Base-by-base conservation (phyloP, 345 rosid genomes). In the Turnera subulata region DNA sequence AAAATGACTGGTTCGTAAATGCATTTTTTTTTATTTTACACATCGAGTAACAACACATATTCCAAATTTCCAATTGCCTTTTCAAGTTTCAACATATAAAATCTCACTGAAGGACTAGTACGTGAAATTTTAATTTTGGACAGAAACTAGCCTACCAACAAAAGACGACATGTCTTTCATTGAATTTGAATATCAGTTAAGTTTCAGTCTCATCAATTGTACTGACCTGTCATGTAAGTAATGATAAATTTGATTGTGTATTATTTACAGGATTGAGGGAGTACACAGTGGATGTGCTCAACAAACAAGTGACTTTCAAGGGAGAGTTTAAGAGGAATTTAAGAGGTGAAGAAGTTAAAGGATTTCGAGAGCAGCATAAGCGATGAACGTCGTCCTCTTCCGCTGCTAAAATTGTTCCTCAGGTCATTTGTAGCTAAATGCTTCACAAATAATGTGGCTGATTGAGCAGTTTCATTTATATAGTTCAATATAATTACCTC, bases 201-300 rank as follows among this genome's bases (percentile, higher is more conserved):
- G n/a, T n/a, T 42, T 11, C 10, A 6, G 8, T 39, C 2, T 19
- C 4, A 4, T 42, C 14, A 12, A 32, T 12, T 22, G 50, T n/a
- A n/a, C n/a, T n/a, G n/a, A n/a, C n/a, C n/a, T n/a, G n/a, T n/a
- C n/a, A n/a, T n/a, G n/a, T n/a, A n/a, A n/a, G n/a, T n/a, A n/a
- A n/a, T n/a, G n/a, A n/a, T n/a, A n/a, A n/a, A n/a, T n/a, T n/a
- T n/a, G n/a, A n/a, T n/a, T n/a, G n/a, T n/a, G n/a, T n/a, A n/a
- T n/a, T n/a, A n/a, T n/a, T n/a, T 61, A 56, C 75, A 79, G 90
- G 83, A 13, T 11, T 74, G 11, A 73, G 46, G 37, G 84, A 84
- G 23, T 81, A 62, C 49, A 67, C 65, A 1, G 74, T 84, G 46
- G 86, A 84, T 52, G 22, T 67, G 20, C 43, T 55, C 33, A 75